Conservation (phyloP, 2,329 filamentous ascomycete genomes). For the Colletotrichum aenigma region DNA sequence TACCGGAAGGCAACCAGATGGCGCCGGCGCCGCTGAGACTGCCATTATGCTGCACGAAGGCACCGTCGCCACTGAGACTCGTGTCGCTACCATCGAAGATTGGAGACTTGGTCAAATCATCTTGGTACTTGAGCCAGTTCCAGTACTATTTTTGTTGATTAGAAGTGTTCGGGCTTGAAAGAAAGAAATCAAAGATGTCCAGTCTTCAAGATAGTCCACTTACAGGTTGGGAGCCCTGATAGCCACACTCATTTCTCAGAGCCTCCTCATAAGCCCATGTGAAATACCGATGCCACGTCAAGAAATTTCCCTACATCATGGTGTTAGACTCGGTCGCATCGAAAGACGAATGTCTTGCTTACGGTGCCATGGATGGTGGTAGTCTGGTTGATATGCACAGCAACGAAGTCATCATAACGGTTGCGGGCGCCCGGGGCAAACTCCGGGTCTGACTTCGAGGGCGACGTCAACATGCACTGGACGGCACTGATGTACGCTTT, state of each 20-base stretch:
- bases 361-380: constrained; percentile 14
- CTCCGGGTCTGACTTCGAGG: neutral
- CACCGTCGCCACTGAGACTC: constrained; percentile 43
- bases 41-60: constrained; percentile 28
- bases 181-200: neutral
- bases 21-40: constrained; percentile 24
- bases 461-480: constrained; percentile 16
- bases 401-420: constrained; percentile 24
- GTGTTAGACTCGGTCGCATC: neutral
- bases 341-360: neutral
- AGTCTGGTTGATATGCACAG: constrained; percentile 20
- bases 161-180: neutral
- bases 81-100: constrained; percentile 44
- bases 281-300: constrained; percentile 24
- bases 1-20: constrained; percentile 36
- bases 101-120: constrained; percentile 32
- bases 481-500: constrained; percentile 21
- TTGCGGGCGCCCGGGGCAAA: constrained; percentile 15
- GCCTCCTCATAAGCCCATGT: constrained; percentile 20
- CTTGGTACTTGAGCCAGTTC: constrained; percentile 37
- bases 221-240: constrained; percentile 19
- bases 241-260: constrained; percentile 21
- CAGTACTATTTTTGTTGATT: constrained; percentile 30
- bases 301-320: neutral
- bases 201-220: neutral